Conservation (phyloP, 2,329 filamentous ascomycete species). For the Trichoderma sp. region DNA sequence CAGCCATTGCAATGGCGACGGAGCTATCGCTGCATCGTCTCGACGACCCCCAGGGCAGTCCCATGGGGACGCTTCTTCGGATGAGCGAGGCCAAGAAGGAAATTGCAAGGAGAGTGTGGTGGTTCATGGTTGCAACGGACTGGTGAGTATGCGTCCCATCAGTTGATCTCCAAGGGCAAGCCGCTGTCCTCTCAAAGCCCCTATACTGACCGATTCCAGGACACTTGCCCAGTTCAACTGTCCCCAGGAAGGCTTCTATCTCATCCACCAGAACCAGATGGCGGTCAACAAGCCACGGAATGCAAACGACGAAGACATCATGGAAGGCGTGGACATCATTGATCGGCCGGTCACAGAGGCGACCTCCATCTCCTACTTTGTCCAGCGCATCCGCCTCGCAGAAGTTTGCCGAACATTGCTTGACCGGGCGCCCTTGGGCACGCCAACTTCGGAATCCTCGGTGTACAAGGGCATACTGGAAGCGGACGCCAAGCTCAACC, state of each 20-base stretch:
- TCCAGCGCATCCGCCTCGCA: slow-evolving; percentile 44
- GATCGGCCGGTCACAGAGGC: slow-evolving; percentile 38
- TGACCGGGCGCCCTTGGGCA: slow-evolving; percentile 38
- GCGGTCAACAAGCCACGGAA: slow-evolving; percentile 45
- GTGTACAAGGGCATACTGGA: slow-evolving; percentile 40
- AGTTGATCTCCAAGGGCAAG: neutral
- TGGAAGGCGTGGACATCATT: slow-evolving; percentile 36
- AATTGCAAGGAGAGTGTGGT: slow-evolving; percentile 48
- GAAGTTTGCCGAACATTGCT: slow-evolving; percentile 43
- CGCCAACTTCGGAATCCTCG: slow-evolving; percentile 37
- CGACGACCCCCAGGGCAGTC: slow-evolving; percentile 38
- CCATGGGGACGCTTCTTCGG: slow-evolving; percentile 32
- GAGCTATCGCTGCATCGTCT: slow-evolving; percentile 46
- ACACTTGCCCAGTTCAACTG: slow-evolving; percentile 43
- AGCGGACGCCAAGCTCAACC: slow-evolving; percentile 39
- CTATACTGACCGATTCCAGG: slow-evolving; percentile 32
- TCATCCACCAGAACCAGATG: slow-evolving; percentile 45
- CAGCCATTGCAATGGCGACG: slow-evolving; percentile 38
- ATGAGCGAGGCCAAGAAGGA: slow-evolving; percentile 39
- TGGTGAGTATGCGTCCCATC: slow-evolving; percentile 38
- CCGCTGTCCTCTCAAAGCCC: neutral
- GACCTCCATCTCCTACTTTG: slow-evolving; percentile 44
- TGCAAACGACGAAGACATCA: slow-evolving; percentile 44
- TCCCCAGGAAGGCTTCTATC: slow-evolving; percentile 42
- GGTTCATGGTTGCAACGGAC: slow-evolving; percentile 47